Conservation (phyloP, 2,329 filamentous ascomycete genomes). For the Decorospora gaudefroyi region DNA sequence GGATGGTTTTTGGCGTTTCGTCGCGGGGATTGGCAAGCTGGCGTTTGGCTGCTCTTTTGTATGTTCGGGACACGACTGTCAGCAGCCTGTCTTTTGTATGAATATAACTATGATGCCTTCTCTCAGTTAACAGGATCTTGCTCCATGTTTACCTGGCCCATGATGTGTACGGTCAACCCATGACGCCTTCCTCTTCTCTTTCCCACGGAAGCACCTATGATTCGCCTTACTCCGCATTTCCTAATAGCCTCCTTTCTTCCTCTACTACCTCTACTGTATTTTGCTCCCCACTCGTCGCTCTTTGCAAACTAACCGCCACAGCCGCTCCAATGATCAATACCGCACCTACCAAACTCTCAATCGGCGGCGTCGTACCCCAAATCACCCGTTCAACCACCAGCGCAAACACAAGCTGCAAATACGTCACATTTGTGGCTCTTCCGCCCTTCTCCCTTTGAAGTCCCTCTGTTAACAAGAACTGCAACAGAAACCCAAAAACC, state of each 20-base stretch:
- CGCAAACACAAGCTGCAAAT: conserved; percentile 69
- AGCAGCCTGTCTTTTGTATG: too few species aligned
- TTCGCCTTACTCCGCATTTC: conserved; percentile 5
- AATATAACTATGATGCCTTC: too few species aligned
- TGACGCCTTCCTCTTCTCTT: too few species aligned
- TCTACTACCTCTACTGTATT: conserved; percentile 17
- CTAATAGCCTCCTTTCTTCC: conserved; percentile 32
- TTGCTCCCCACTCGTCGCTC: conserved; percentile 10
- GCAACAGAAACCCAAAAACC: conserved; percentile 74
- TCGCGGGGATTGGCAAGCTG: too few species aligned
- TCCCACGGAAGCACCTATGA: too few species aligned
- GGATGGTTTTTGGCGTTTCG: too few species aligned
- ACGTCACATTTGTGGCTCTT: conserved; percentile 65
- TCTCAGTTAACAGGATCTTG: too few species aligned
- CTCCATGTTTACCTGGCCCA: too few species aligned
- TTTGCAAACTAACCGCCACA: conserved; percentile 35
- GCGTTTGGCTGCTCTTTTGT: too few species aligned
- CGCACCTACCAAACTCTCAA: conserved; percentile 33
- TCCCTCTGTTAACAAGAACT: conserved; percentile 77
- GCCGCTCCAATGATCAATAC: conserved; percentile 34
- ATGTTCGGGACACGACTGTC: too few species aligned
- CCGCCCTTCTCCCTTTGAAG: conserved; percentile 68
- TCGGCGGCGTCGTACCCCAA: conserved; percentile 47
- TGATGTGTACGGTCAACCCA: too few species aligned
- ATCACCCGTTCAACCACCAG: conserved; percentile 64